Conservation (phyloP, 2,329 filamentous ascomycete species). For the Trichophyton verrucosum region DNA sequence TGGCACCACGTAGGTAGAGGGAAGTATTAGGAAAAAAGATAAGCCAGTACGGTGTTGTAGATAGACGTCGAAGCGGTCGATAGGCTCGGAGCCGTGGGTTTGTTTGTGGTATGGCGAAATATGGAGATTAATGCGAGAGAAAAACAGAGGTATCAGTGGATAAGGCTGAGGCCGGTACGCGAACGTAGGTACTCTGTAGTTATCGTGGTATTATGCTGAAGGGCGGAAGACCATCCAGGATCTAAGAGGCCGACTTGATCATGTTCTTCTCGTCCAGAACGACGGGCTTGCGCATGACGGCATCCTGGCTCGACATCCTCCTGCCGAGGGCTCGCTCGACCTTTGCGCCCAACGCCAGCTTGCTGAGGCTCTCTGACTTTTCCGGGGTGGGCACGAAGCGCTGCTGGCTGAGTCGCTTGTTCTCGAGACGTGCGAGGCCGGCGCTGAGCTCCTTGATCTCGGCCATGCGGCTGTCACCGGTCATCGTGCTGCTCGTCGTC, state of each 20-base stretch:
- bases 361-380: constrained; percentile 70
- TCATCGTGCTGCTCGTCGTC: constrained; percentile 29
- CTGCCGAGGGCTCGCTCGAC: constrained; percentile 75
- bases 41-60: no score
- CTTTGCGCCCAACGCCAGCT: constrained; percentile 80
- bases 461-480: constrained; percentile 41
- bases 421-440: constrained; percentile 75
- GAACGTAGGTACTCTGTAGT: neutral
- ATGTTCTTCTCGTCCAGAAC: constrained; percentile 28
- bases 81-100: neutral
- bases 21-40: neutral
- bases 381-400: constrained; percentile 66
- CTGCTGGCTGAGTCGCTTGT: constrained; percentile 71
- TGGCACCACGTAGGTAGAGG: neutral
- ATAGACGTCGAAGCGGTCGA: neutral
- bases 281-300: constrained; percentile 56
- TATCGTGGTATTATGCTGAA: neutral
- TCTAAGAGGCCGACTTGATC: constrained; percentile 9
- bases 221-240: neutral
- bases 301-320: constrained; percentile 80
- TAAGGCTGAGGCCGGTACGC: neutral
- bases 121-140: neutral
- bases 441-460: constrained; percentile 66
- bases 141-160: neutral
- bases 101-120: neutral